A percentile compares a stretch with the other conserved stretches of the same genome.
Conservation (phyloP, 352 stramenopile genomes). For the Pythium phragmiticola region DNA sequence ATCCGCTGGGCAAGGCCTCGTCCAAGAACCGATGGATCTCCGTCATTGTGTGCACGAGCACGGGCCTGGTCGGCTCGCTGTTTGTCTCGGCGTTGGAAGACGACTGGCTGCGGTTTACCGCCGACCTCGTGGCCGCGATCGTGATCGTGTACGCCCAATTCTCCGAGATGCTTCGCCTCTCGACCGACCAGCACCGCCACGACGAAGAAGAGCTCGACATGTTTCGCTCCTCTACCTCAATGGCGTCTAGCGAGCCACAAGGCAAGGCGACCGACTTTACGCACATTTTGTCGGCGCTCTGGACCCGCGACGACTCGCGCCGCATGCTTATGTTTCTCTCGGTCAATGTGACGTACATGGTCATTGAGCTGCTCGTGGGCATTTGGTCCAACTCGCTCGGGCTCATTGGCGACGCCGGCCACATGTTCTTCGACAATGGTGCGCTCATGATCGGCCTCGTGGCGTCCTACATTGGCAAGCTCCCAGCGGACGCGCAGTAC, state of each 20-base stretch:
- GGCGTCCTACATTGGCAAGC: conserved; percentile 78
- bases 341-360: conserved; percentile 85
- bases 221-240: conserved; percentile 29
- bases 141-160: conserved; percentile 57
- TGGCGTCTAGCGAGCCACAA: conserved; percentile 1
- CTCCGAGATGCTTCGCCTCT: conserved; percentile 28
- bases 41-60: conserved; percentile 40
- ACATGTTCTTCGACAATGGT: conserved; percentile 90
- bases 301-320: conserved; percentile 56
- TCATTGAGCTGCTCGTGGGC: conserved; percentile 84
- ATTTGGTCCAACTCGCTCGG: conserved; percentile 84
- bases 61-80: conserved; percentile 41
- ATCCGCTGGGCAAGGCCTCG: conserved; percentile 24
- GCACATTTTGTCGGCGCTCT: conserved; percentile 44
- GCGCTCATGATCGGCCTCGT: conserved; percentile 83
- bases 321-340: conserved; percentile 84
- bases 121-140: conserved; percentile 37
- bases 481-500: conserved; percentile 68
- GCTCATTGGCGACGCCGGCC: conserved; percentile 82
- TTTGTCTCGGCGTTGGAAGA: conserved; percentile 39
- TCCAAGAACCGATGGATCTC: conserved; percentile 34
- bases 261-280: conserved; percentile 16
- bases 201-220: conserved; percentile 44
- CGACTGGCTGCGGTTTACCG: conserved; percentile 48
- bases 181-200: conserved; percentile 18